A percentile compares a stretch with the other conserved stretches of the same genome.
These are phyloP conservation scores for Pseudozyma hubeiensis DNA, from an alignment of 1,284 basidiomycete species.

Conservation along the genomic window DNA sequence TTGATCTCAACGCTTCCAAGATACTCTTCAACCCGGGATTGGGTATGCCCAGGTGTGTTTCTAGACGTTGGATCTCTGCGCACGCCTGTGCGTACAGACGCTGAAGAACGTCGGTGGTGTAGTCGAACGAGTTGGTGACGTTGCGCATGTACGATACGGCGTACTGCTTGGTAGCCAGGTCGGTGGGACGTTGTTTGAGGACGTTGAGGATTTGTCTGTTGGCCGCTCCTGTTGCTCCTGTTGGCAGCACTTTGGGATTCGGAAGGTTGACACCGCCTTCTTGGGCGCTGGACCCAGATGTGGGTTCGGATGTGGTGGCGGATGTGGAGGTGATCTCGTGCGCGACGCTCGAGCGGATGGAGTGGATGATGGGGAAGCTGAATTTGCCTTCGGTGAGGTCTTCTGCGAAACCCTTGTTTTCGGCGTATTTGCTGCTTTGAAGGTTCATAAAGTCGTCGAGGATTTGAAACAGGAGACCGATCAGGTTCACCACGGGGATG, in stretches of 20 bases:
- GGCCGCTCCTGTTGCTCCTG: constrained; percentile 3
- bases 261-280: constrained; percentile 3
- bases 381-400: constrained; percentile 97
- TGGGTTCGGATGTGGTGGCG: background rate
- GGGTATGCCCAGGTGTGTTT: constrained; percentile 19
- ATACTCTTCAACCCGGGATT: constrained; percentile 51
- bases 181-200: constrained; percentile 60
- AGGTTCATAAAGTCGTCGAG: constrained; percentile 98
- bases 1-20: constrained; percentile 44
- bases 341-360: constrained; percentile 73
- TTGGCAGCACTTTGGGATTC: constrained; percentile 11
- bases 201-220: constrained; percentile 64
- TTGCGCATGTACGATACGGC: constrained; percentile 65
- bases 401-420: constrained; percentile 94
- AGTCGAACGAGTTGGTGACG: constrained; percentile 60
- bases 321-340: background rate
- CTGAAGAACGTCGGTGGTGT: constrained; percentile 60
- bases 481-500: constrained; percentile 88
- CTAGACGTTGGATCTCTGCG: constrained; percentile 49
- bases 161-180: constrained; percentile 61
- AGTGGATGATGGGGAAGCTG: constrained; percentile 92
- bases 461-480: constrained; percentile 95
- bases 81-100: constrained; percentile 53
- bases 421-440: constrained; percentile 83
- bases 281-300: background rate